Evolutionary conservation across 352 stramenopile genomes (phyloP).

Genomic region (Halophytophthora batemanensis): DNA sequence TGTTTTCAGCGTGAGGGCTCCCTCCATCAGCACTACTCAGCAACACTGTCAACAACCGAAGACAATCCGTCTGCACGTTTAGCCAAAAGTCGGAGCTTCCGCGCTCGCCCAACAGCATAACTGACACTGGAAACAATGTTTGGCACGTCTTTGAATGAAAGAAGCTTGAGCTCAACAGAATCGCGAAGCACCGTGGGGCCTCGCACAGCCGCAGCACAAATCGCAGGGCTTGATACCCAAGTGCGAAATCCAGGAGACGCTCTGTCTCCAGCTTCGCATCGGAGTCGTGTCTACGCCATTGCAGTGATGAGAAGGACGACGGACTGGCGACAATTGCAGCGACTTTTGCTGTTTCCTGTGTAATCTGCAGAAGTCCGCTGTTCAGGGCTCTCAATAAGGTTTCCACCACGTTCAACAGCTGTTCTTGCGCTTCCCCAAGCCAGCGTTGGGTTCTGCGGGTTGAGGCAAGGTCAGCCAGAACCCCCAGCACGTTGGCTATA

Average conservation of each 20-base stretch:
- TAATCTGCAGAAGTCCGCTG: too few relatives aligned
- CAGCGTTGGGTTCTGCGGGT: too few relatives aligned
- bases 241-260: background rate
- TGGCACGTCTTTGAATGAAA: constrained; percentile 11
- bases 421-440: too few relatives aligned
- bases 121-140: constrained; percentile 10
- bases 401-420: too few relatives aligned
- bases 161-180: constrained; percentile 3
- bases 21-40: background rate
- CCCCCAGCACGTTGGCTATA: too few relatives aligned
- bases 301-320: too few relatives aligned
- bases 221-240: constrained; percentile 7
- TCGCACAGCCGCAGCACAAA: constrained; percentile 6
- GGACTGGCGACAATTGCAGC: too few relatives aligned
- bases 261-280: background rate
- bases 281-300: too few relatives aligned
- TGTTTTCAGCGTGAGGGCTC: background rate
- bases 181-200: background rate
- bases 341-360: too few relatives aligned
- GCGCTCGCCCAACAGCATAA: constrained; percentile 7
- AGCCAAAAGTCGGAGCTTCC: background rate
- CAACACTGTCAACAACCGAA: constrained; percentile 6
- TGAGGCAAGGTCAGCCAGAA: too few relatives aligned
- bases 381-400: too few relatives aligned
- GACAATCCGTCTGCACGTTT: constrained; percentile 2